Evolutionary conservation across 1,284 basidiomycete genomes (phyloP), one percentile per base, ranked within the genome.

Genomic region (Apiotrichum porosum): DNA sequence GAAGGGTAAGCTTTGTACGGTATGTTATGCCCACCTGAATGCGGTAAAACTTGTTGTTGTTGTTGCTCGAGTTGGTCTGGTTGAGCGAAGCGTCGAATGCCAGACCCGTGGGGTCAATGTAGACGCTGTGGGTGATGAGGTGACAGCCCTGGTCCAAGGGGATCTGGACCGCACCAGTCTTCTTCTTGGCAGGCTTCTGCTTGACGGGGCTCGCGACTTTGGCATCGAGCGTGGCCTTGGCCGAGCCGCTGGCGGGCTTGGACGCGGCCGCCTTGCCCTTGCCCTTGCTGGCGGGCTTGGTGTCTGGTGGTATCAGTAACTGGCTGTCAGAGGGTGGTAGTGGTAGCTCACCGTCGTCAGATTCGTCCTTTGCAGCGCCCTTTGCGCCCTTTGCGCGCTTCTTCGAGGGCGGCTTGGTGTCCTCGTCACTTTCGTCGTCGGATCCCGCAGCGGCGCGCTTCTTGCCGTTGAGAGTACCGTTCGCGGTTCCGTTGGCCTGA

Each of bases 81-180:
- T 83, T 83, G 48, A 84, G 76, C 75, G 81, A 82, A n/a, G 80
- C 82, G 62, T 84, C 83, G 78, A 79, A 84, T 13, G 82, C 76
- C 24, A 66, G 58, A 14, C 72, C 75, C 36, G 78, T 76, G 2
- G 54, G 63, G 38, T 77, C 75, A 24, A 68, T 63, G 52, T 79
- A 80, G 10, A 84, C 82, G 61, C 81, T 74, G 60, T 83, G 43
- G 31, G 6, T 23, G 19, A 4, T 6, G 17, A 47, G 41, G 6
- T 3, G 9, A 33, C 33, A 48, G 23, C 26, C 18, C 30, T 55
- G 49, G 46, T 55, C 53, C 33, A 55, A 14, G 10, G 47, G 46
- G 14, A 55, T 44, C 30, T 22, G 33, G 14, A 37, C 15, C 12
- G 9, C 36, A 35, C 38, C 23, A 19, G 22, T 33, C 23, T 42